Evolutionary conservation across 164 flowering plant genomes (phyloP).

Genomic region (Nymphaea thermarum): DNA sequence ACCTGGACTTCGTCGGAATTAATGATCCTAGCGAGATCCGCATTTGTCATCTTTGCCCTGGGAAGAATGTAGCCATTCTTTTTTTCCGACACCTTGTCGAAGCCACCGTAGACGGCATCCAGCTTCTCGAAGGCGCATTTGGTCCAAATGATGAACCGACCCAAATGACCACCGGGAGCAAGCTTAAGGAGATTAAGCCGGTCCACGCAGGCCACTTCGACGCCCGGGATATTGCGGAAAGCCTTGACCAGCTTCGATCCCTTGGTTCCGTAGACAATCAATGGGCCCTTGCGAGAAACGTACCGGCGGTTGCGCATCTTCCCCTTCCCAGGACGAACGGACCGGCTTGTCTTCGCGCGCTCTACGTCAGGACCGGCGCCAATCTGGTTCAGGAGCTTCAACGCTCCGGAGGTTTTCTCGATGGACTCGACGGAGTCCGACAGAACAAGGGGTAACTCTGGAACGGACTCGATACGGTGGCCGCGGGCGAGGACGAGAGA

Average conservation of each 20-base stretch:
- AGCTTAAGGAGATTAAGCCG: slow-evolving; percentile 71
- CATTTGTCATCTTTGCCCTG: slow-evolving; percentile 75
- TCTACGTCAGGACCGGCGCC: slow-evolving; percentile 70
- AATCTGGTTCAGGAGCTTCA: slow-evolving; percentile 52
- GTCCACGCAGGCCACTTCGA: slow-evolving; percentile 56
- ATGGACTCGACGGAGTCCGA: slow-evolving; percentile 51
- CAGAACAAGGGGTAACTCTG: slow-evolving; percentile 63
- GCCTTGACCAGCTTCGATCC: slow-evolving; percentile 77
- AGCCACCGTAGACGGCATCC: slow-evolving; percentile 64
- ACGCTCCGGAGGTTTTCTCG: slow-evolving; percentile 60
- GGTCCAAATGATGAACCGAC: slow-evolving; percentile 80
- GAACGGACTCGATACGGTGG: slow-evolving; percentile 53
- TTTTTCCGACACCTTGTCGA: slow-evolving; percentile 64
- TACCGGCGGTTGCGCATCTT: slow-evolving; percentile 77
- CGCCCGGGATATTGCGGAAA: slow-evolving; percentile 78
- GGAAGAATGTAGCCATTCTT: slow-evolving; percentile 77
- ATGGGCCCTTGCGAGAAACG: slow-evolving; percentile 58
- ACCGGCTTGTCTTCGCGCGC: slow-evolving; percentile 69
- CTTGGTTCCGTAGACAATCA: slow-evolving; percentile 66
- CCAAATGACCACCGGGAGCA: slow-evolving; percentile 90
- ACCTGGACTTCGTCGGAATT: slow-evolving; percentile 88
- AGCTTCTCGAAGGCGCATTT: slow-evolving; percentile 82
- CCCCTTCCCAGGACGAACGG: slow-evolving; percentile 79
- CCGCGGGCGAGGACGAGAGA: slow-evolving; percentile 72
- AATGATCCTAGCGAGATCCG: slow-evolving; percentile 74